A percentile compares a stretch with the other conserved stretches of the same genome.
These are phyloP conservation scores for Colletotrichum cereale DNA, from an alignment of 2,329 filamentous ascomycete genomes.

Conservation along the genomic window DNA sequence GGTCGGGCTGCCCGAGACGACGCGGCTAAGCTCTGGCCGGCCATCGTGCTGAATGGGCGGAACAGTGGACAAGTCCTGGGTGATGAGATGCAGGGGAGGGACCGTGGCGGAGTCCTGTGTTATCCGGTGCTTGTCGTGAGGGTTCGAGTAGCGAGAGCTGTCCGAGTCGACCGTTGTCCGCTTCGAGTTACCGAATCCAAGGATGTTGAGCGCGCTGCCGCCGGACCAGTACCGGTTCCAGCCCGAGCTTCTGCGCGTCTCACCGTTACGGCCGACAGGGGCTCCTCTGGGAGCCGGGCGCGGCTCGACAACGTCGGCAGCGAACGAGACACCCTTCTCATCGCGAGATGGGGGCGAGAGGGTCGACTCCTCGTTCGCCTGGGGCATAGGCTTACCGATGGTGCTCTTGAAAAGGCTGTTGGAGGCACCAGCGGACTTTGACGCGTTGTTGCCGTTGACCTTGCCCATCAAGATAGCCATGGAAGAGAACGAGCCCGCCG, in stretches of 20 bases:
- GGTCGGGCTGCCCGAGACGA: constrained; percentile 77
- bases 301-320: constrained; percentile 50
- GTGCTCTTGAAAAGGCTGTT: constrained; percentile 71
- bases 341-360: constrained; percentile 46
- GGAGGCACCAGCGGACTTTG: constrained; percentile 49
- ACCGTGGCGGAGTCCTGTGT: constrained; percentile 78
- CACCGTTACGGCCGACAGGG: constrained; percentile 52
- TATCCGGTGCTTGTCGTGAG: constrained; percentile 53
- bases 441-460: constrained; percentile 37
- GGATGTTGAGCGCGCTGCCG: constrained; percentile 75
- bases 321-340: constrained; percentile 57
- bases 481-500: constrained; percentile 71
- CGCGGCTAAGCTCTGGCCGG: constrained; percentile 72
- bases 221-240: constrained; percentile 86
- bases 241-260: constrained; percentile 73
- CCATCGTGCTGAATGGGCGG: constrained; percentile 76
- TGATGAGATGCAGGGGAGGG: constrained; percentile 72
- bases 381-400: constrained; percentile 72
- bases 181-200: constrained; percentile 67
- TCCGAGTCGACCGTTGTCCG: constrained; percentile 67
- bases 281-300: constrained; percentile 50
- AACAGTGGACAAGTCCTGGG: constrained; percentile 75
- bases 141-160: constrained; percentile 67
- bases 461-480: constrained; percentile 75
- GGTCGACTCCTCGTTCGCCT: constrained; percentile 51